Conservation (phyloP, 352 stramenopile genomes). For the Pythium aquatile region DNA sequence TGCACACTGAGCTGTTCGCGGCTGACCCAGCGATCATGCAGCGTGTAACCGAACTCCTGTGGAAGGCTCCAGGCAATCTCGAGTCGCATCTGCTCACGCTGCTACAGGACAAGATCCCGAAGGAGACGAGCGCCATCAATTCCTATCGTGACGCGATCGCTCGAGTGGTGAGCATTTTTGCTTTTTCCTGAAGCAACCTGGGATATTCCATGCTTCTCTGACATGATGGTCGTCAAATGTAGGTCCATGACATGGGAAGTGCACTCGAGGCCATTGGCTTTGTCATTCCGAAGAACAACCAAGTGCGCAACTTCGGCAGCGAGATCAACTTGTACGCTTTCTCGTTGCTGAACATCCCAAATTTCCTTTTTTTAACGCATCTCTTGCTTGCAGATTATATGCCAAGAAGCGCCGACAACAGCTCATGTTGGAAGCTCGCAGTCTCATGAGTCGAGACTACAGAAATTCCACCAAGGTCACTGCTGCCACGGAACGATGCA, state of each 20-base stretch:
- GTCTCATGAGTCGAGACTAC: conserved; percentile 58
- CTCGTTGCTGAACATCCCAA: background rate
- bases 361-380: no score
- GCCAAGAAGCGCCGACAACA: conserved; percentile 66
- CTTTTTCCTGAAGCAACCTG: background rate
- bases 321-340: conserved; percentile 60
- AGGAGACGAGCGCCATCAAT: conserved; percentile 49
- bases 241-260: conserved; percentile 56
- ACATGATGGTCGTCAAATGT: conserved; percentile 1
- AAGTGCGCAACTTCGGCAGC: conserved; percentile 53
- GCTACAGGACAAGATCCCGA: conserved; percentile 68
- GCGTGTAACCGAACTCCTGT: conserved; percentile 50
- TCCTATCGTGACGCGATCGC: conserved; percentile 45
- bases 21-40: conserved; percentile 48
- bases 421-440: conserved; percentile 49
- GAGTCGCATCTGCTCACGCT: conserved; percentile 62
- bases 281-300: conserved; percentile 44
- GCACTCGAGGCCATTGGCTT: conserved; percentile 50
- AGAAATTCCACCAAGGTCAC: conserved; percentile 61
- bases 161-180: conserved; percentile 32
- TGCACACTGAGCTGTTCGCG: conserved; percentile 51
- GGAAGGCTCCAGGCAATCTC: conserved; percentile 71
- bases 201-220: background rate
- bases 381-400: conserved; percentile 40
- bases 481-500: conserved; percentile 52